phyloP scores from a whole-genome alignment of 495 filamentous ascomycete genomes.

The Rhizodiscina lignyota region DNA sequence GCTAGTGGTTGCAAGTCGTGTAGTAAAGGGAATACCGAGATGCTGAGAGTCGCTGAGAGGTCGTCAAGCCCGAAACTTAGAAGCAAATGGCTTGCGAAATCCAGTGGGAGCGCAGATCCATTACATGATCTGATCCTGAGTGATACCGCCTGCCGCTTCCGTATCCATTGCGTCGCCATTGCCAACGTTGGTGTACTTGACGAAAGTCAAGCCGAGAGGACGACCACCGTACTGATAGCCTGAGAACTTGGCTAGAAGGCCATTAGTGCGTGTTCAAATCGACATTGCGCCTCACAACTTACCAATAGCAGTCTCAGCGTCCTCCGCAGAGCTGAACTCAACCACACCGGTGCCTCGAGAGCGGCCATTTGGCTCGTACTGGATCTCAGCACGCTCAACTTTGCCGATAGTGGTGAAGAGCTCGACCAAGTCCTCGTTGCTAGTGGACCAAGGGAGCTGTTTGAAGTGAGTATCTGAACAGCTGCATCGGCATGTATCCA shows the following conservation, averaged over 20 bases:
- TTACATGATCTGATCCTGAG: constrained; percentile 96
- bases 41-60: too few species aligned
- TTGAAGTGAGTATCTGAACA: constrained; percentile 6
- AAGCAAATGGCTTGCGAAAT: too few species aligned
- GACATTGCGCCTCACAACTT: constrained; percentile 15
- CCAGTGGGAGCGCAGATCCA: too few species aligned
- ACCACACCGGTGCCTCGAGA: constrained; percentile 93
- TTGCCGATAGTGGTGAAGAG: constrained; percentile 96
- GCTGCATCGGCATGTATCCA: too few species aligned
- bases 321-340: constrained; percentile 67
- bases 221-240: constrained; percentile 95
- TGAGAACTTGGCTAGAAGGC: constrained; percentile 63
- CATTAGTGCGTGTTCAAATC: constrained; percentile 5
- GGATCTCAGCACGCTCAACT: constrained; percentile 93
- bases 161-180: constrained; percentile 56
- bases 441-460: constrained; percentile 95
- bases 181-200: constrained; percentile 63
- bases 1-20: too few species aligned
- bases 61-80: too few species aligned
- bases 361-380: constrained; percentile 92
- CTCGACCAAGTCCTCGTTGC: constrained; percentile 91
- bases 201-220: constrained; percentile 78
- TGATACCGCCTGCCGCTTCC: constrained; percentile 57
- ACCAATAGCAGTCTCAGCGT: constrained; percentile 82
- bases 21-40: too few species aligned